Evolutionary conservation across 2,329 filamentous ascomycete genomes (phyloP).

Genomic region (Hypoxylon sp.): DNA sequence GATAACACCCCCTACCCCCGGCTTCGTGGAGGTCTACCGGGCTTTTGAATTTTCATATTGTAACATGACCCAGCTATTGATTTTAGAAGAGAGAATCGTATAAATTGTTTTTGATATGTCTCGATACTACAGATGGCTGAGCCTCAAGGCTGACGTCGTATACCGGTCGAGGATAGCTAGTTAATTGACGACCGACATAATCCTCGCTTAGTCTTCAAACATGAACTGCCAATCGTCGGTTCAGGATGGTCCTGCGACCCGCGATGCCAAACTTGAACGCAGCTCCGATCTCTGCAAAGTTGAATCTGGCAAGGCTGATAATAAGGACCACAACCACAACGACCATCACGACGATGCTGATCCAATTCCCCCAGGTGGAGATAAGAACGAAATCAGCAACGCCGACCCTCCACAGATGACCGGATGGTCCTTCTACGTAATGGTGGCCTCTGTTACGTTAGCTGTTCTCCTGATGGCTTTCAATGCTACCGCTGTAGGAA

Average conservation of each 20-base stretch:
- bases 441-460: slow-evolving; percentile 40
- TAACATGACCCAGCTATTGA: neutral
- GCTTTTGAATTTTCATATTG: slow-evolving; percentile 19
- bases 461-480: slow-evolving; percentile 42
- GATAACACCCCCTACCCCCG: slow-evolving; percentile 4
- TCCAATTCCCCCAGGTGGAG: neutral
- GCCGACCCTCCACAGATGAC: slow-evolving; percentile 23
- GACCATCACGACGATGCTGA: neutral
- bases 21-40: slow-evolving; percentile 9
- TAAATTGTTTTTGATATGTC: slow-evolving; percentile 32
- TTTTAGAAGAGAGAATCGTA: neutral
- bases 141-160: slow-evolving; percentile 19
- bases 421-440: slow-evolving; percentile 36
- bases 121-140: slow-evolving; percentile 1
- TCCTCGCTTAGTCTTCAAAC: neutral
- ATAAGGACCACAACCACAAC: neutral
- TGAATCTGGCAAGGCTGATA: neutral
- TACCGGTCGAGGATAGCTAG: slow-evolving; percentile 3
- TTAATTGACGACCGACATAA: slow-evolving; percentile 14
- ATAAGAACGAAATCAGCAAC: slow-evolving; percentile 9
- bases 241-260: slow-evolving; percentile 2
- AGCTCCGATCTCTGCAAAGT: slow-evolving; percentile 4
- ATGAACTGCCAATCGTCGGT: slow-evolving; percentile 12
- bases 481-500: slow-evolving; percentile 45
- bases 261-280: slow-evolving; percentile 28